phyloP scores from a whole-genome alignment of 164 flowering plant species.

The Stephania japonica region DNA sequence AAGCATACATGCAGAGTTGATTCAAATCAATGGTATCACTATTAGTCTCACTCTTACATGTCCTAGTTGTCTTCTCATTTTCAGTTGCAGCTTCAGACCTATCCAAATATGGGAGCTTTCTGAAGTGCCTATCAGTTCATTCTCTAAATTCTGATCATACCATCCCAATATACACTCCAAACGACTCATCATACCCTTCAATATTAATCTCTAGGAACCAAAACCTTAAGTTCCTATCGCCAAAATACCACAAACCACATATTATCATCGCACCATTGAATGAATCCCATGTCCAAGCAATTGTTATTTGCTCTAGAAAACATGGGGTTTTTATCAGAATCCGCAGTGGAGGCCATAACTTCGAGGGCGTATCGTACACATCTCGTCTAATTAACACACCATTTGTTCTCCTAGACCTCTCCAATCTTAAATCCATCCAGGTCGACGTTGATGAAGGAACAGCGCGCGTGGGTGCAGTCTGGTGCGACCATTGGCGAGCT shows the following conservation, averaged over 20 bases:
- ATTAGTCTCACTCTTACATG: background rate
- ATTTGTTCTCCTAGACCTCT: too few species aligned
- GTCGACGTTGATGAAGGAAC: too few species aligned
- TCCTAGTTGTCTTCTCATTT: background rate
- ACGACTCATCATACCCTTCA: background rate
- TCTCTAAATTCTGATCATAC: background rate
- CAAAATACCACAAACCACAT: background rate
- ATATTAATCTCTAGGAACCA: slow-evolving; percentile 1
- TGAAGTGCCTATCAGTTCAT: background rate
- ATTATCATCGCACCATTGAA: background rate
- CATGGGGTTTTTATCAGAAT: background rate
- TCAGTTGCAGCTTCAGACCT: background rate
- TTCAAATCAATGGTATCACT: background rate
- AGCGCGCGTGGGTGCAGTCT: slow-evolving; percentile 4
- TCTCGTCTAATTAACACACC: too few species aligned
- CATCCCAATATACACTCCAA: background rate
- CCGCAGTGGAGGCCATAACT: too few species aligned
- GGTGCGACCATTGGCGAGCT: slow-evolving; percentile 41
- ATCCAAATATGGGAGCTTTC: background rate
- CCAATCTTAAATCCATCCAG: too few species aligned
- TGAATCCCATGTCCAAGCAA: background rate
- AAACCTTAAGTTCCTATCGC: background rate
- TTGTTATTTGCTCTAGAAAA: slow-evolving; percentile 1
- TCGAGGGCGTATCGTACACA: too few species aligned
- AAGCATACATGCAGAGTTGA: background rate